Base-by-base conservation (phyloP, 108 stramenopile genomes). In the Cyclotella choctawhatcheeana region DNA sequence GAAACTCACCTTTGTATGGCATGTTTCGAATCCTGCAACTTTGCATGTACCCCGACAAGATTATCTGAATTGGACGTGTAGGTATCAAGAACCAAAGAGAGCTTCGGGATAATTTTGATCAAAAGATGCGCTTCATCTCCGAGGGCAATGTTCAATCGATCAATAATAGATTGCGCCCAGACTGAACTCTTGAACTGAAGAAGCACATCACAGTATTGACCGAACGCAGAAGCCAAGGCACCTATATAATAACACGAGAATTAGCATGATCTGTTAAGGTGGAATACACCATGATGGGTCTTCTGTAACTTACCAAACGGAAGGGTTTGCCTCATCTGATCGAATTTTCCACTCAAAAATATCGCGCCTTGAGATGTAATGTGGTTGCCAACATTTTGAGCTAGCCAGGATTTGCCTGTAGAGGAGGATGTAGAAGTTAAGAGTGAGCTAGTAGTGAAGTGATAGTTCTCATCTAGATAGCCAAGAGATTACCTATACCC, bases 281-380 rank as follows among this genome's bases (percentile, higher is more conserved):
- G n/a, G n/a, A n/a, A n/a, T n/a, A n/a, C n/a, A n/a, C n/a, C n/a
- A n/a, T n/a, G n/a, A n/a, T n/a, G n/a, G n/a, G n/a, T n/a, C n/a
- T n/a, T n/a, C n/a, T n/a, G n/a, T n/a, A n/a, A n/a, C n/a, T n/a
- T n/a, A n/a, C n/a, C 32, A 26, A 73, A 53, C 5, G 71, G 71
- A 14, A 34, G n/a, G 2, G 50, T 21, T 40, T 59, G 53, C 48
- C 44, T 29, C 31, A 59, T 25, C 18, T 64, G 22, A 53, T 73
- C 71, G 22, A 51, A 73, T 26, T 64, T 64, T 0, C 71, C 71
- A 32, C 63, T 18, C n/a, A 73, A 14, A 16, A 73, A 47, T 30
- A 53, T 20, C 24, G 63, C 65, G 5, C 56, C 56, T 12, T 29
- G 6, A 30, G 13, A 5, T 17, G 26, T 51, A 29, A 50, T 8